Base-by-base conservation (phyloP, 1,284 basidiomycete species). In the Naganishia cerealis region DNA sequence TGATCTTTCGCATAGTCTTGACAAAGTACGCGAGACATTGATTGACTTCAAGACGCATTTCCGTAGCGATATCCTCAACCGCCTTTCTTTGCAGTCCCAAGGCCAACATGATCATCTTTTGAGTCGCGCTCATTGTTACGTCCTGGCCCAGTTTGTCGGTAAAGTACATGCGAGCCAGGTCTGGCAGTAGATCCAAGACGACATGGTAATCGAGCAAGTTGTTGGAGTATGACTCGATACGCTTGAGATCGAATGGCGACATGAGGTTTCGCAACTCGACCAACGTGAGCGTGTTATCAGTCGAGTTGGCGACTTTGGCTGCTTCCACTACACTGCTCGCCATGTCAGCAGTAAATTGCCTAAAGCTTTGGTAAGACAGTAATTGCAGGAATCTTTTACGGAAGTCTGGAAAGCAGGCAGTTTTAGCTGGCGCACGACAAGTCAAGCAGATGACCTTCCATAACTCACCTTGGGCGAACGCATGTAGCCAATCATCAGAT, bases 181-280 rank as follows among this genome's bases (percentile, higher is more conserved):
- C 85, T 0, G 96, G 94, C 4, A 99, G 83, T 16, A 99, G 84
- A 79, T 99, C 96, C 57, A 99, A 84, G 68, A 99, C 87, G 74
- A 97, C 91, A 77, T 97, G 94, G 77, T 95, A 96, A 80, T 99
- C 96, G 57, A 99, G 85, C 87, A 91, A 88, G 80, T 94, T 96
- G 79, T 95, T 94, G 5, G 92, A 90, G 75, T 99, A 99, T 7
- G 94, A 91, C 73, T 95, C 91, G 42, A 99, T 86, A 2, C 96
- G 88, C 81, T 98, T 98, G 75, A 99, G 84, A 81, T 99, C 96
- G 77, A 97, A 98, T 0, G 95, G 93, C 0, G 92, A 88, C 70
- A 96, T 80, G 18, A 91, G 80, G 50, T 88, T 82, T 1, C 85
- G 84, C 10, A 99, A 83, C 75, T 98, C 94, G 1, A 84, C 76